Conservation (phyloP, 1,139 yeast species). For the Nadsonia commutata region DNA sequence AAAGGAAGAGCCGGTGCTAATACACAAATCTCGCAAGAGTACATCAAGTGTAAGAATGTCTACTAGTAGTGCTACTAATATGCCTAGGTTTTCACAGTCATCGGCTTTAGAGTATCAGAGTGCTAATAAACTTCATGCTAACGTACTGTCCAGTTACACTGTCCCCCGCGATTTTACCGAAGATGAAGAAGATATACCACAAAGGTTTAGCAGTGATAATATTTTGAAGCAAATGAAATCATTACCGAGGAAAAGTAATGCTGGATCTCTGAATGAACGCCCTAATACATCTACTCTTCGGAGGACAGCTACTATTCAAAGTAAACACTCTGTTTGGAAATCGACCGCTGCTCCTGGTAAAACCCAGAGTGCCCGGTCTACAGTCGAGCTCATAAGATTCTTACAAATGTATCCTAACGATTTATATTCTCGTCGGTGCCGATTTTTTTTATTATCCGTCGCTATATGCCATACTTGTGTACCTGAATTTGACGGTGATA, state of each 20-base stretch:
- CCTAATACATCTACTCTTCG: conserved; percentile 36
- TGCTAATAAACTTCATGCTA: neutral
- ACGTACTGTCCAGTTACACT: neutral
- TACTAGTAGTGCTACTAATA: conserved; percentile 1
- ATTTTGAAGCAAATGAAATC: conserved; percentile 22
- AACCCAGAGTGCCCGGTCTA: conserved; percentile 29
- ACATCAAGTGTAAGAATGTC: conserved; percentile 2
- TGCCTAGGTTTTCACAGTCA: neutral
- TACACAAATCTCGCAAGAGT: conserved; percentile 5
- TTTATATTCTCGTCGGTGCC: conserved; percentile 55
- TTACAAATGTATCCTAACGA: conserved; percentile 61
- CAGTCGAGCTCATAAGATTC: conserved; percentile 50
- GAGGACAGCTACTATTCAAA: conserved; percentile 13
- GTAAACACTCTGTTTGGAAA: conserved; percentile 20
- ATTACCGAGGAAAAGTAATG: conserved; percentile 20
- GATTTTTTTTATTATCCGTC: conserved; percentile 62
- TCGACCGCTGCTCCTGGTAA: conserved; percentile 24
- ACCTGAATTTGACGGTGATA: conserved; percentile 35
- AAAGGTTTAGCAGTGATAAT: conserved; percentile 13
- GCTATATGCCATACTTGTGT: conserved; percentile 86
- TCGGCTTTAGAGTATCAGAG: neutral
- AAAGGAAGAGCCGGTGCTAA: neutral
- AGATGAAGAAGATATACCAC: neutral
- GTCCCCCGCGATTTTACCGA: conserved; percentile 8
- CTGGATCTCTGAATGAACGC: conserved; percentile 24